Percentiles rank a stretch among this genome's conserved stretches.
phyloP scores from a whole-genome alignment of 306 rosid species.

The Casuarina glauca region DNA sequence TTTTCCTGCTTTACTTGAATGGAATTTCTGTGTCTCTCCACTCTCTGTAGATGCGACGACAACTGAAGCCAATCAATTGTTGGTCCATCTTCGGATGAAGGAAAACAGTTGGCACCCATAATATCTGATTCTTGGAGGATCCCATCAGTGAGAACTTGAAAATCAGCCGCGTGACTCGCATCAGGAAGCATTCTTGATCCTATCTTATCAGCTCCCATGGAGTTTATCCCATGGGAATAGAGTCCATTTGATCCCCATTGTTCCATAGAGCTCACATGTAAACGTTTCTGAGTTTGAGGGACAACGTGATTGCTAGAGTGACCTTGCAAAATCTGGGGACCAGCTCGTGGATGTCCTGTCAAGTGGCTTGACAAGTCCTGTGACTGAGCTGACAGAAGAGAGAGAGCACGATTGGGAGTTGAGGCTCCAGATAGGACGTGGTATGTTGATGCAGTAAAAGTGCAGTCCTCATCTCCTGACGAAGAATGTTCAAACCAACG shows the following conservation, averaged over 20 bases:
- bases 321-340: constrained; percentile 31
- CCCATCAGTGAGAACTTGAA: constrained; percentile 29
- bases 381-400: constrained; percentile 89
- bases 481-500: constrained; percentile 19
- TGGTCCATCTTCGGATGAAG: constrained; percentile 42
- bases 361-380: constrained; percentile 39
- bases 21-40: constrained; percentile 62
- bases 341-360: constrained; percentile 34
- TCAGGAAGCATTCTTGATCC: constrained; percentile 35
- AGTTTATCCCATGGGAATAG: constrained; percentile 34
- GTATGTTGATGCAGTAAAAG: constrained; percentile 11
- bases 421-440: constrained; percentile 47
- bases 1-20: constrained; percentile 51
- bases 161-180: constrained; percentile 22
- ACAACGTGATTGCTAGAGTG: constrained; percentile 14
- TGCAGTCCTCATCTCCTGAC: constrained; percentile 22
- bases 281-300: constrained; percentile 31
- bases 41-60: constrained; percentile 79
- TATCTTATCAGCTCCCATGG: constrained; percentile 36
- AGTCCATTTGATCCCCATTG: constrained; percentile 33
- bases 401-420: constrained; percentile 62
- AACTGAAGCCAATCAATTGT: constrained; percentile 65
- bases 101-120: constrained; percentile 27
- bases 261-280: constrained; percentile 31
- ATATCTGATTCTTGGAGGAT: constrained; percentile 27